Evolutionary conservation across 495 filamentous ascomycete genomes (phyloP), one percentile per base, ranked within the genome.

Genomic region (Talaromyces nanjingensis): DNA sequence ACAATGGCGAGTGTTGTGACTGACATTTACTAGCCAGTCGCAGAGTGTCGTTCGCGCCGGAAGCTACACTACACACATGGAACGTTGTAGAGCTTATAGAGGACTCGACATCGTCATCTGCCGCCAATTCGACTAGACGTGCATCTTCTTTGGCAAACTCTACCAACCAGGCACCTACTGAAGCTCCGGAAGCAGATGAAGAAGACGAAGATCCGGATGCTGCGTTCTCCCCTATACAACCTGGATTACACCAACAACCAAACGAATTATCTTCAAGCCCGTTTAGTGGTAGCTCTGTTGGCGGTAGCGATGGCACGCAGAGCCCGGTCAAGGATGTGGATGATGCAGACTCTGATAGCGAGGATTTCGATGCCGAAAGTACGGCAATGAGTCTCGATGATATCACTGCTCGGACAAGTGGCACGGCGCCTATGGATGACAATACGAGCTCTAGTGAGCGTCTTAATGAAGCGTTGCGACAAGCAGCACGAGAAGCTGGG

Each of bases 31-130:
- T 63, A 81, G 92, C 91, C 34, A 93, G 94, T 74, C 90, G 96
- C 69, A 86, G 94, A 64, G 94, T 99, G 45, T 97, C 93, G 0
- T 99, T 99, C 71, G 94, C 94, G 5, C 94, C 94, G 1, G 94
- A 99, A 74, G 94, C 94, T 14, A 99, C 94, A 8, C 78, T 99
- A 34, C 94, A 99, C 71, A 99, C 94, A 3, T 99, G 96, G 86
- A 92, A 97, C 70, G 93, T 97, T 60, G 84, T 96, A 3, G 93
- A 98, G 67, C 88, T 93, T 62, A 84, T 87, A 64, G 91, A 91
- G 64, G 92, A 96, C 70, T 90, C 89, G 34, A 96, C 91, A 0
- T 90, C 89, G 14, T 96, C 92, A 4, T 92, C 90, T 34, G 83
- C 91, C 8, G 85, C 90, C 0, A 87, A 87, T 61, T 84, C 83